Evolutionary conservation across 768 basidiomycete genomes (phyloP).

Genomic region (Auricularia cornea): DNA sequence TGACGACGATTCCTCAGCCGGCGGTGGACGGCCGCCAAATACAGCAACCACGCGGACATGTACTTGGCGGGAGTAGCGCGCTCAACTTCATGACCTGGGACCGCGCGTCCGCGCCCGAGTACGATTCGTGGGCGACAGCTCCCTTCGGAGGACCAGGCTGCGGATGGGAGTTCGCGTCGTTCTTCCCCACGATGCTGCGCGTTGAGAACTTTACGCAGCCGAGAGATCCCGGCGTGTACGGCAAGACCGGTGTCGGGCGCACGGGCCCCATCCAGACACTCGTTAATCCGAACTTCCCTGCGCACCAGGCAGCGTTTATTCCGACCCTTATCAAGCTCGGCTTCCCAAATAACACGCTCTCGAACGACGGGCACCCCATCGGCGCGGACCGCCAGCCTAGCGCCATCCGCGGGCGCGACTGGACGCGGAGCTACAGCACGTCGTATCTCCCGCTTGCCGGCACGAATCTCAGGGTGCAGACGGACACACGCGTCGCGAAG

Average conservation of each 20-base stretch:
- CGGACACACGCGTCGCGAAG: constrained; percentile 4
- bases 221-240: no score
- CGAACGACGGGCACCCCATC: constrained; percentile 16
- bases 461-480: constrained; percentile 2
- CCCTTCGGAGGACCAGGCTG: not conserved
- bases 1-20: constrained; percentile 6
- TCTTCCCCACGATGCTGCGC: no score
- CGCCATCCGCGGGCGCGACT: not conserved
- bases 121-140: not conserved
- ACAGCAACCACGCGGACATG: constrained; percentile 1
- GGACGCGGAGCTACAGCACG: constrained; percentile 1
- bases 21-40: not conserved
- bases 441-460: not conserved
- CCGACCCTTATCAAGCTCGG: no score
- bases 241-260: no score
- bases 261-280: no score
- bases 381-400: constrained; percentile 1
- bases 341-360: no score
- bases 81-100: constrained; percentile 5
- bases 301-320: no score
- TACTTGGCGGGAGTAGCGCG: constrained; percentile 6
- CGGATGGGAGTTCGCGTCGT: not conserved
- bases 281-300: no score
- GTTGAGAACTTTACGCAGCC: no score
- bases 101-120: constrained; percentile 7